Evolutionary conservation across 1,139 yeast species (phyloP), one percentile per base, ranked within the genome.

Genomic region (Hyphopichia khmerensis): DNA sequence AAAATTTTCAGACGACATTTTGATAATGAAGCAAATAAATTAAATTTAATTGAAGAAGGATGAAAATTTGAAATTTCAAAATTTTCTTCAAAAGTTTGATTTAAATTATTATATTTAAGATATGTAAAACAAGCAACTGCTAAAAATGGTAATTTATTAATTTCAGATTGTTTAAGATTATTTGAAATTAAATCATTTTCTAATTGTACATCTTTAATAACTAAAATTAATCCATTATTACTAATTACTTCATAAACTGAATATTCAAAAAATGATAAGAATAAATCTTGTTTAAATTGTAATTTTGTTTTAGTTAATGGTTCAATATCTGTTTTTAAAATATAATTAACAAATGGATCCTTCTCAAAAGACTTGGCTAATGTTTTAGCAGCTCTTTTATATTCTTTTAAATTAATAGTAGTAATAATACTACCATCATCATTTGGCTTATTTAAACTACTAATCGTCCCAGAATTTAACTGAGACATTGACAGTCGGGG

Each of bases 401-500:
- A 69, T 45, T 69, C 75, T 50, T 59, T 62, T 33, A 65, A 43
- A 27, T 21, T 31, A 16, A 24, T 26, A 5, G 16, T 9, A 13
- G 29, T 8, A 17, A 36, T 36, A 3, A 23, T 14, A n/a, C n/a
- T n/a, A n/a, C n/a, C n/a, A n/a, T n/a, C n/a, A n/a, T n/a, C n/a
- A n/a, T n/a, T n/a, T n/a, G n/a, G n/a, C n/a, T n/a, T n/a, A n/a
- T n/a, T n/a, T n/a, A n/a, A n/a, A n/a, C n/a, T n/a, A n/a, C n/a
- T n/a, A n/a, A n/a, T n/a, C 17, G 33, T 30, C 15, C 15, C 31
- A 11, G 31, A 27, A 27, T 27, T 13, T 27, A 27, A 65, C 73
- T 67, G 74, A 66, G 73, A 68, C 73, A 58, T 48, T 33, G 64
- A 68, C 73, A 67, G 73, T 67, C 72, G 73, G 43, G 72, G 74